Evolutionary conservation across 2,329 filamentous ascomycete genomes (phyloP), one percentile per base, ranked within the genome.

Genomic region (Aspergillus piperis): DNA sequence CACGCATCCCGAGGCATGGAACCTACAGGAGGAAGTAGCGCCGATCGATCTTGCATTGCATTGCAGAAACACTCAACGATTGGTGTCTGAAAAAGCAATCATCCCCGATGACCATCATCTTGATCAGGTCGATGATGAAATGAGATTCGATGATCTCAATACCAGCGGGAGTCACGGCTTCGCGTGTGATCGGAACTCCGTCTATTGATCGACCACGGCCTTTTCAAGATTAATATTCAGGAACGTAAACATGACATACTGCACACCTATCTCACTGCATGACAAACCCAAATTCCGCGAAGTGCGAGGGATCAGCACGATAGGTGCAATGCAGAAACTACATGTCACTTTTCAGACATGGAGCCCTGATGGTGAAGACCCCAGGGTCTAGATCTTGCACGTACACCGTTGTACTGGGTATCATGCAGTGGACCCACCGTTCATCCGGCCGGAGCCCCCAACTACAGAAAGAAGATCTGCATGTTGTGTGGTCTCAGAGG

Each of bases 41-140:
- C 58, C 39, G 50, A 63, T 64, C 41, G 53, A 62, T 62, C 62
- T 61, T 57, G 62, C 64, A 64, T 64, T 55, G 54, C 49, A 51
- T 57, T 61, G 55, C 52, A 63, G 47, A 57, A 21, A 25, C 44
- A 50, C 27, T 42, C 27, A 44, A 27, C 36, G 13, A 59, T 48
- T 55, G 53, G 53, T 42, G 15, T 55, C n/a, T 42, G 25, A 55
- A 55, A 55, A 55, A 55, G 53, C 41, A 55, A 54, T 2, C 13
- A 55, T 30, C 7, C 25, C 23, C 21, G 39, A 41, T 21, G 10
- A 15, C 19, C 5, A 36, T 10, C 36, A n/a, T 27, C 11, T 21
- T 8, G 15, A 38, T 30, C 13, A 13, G 10, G 3, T n/a, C 23
- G 10, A 32, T 17, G 50, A 19, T 39, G n/a, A 23, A 25, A 21